phyloP scores from a whole-genome alignment of 306 rosid genomes.

The Glycyrrhiza uralensis region DNA sequence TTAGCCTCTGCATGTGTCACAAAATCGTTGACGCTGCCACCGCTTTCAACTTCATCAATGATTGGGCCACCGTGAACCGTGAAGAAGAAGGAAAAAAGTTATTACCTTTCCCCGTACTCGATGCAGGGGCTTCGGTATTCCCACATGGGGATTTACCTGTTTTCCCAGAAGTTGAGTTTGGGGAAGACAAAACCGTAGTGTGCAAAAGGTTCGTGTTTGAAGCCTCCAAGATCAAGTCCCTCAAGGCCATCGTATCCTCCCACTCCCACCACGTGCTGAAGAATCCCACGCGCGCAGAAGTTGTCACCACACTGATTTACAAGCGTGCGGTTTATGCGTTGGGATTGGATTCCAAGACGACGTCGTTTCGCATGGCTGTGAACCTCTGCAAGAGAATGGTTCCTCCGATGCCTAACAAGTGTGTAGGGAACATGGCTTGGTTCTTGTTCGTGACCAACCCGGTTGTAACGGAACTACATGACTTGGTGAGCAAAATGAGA shows the following conservation, averaged over 20 bases:
- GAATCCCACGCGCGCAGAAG: conserved; percentile 43
- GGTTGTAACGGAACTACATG: conserved; percentile 3
- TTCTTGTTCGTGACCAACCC: neutral
- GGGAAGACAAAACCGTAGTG: neutral
- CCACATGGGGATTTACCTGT: conserved; percentile 13
- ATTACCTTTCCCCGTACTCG: neutral
- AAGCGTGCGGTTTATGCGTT: conserved; percentile 20
- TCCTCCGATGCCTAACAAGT: conserved; percentile 31
- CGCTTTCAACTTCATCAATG: conserved; percentile 34
- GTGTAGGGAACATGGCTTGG: conserved; percentile 37
- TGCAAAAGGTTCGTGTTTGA: conserved; percentile 44
- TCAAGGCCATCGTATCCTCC: conserved; percentile 22
- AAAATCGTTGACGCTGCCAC: conserved; percentile 45
- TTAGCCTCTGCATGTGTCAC: conserved; percentile 43
- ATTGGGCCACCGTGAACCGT: conserved; percentile 44
- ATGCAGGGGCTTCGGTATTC: conserved; percentile 12
- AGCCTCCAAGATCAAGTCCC: conserved; percentile 28
- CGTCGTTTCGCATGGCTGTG: neutral
- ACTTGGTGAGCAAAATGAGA: conserved; percentile 24
- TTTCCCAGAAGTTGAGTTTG: neutral
- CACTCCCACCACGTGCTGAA: neutral
- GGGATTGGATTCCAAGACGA: neutral
- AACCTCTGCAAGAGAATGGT: conserved; percentile 36
- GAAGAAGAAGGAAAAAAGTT: no score
- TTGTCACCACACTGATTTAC: conserved; percentile 37